phyloP scores from a whole-genome alignment of 106 monocot species.

The Dendrobium officinale region DNA sequence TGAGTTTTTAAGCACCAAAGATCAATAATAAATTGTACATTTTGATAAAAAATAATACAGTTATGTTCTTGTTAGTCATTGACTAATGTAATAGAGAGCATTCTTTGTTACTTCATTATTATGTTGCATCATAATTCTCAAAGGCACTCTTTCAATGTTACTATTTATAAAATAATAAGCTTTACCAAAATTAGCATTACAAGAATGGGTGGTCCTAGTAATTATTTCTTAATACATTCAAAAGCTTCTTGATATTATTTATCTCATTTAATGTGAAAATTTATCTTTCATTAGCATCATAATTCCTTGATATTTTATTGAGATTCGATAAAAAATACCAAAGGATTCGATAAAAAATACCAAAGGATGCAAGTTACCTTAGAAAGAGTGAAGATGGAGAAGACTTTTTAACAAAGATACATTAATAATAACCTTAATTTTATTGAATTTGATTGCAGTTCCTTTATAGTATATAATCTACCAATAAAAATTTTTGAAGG shows the following conservation, averaged over 20 bases:
- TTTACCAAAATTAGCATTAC: not conserved
- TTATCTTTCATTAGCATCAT: not conserved
- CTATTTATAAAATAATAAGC: not conserved
- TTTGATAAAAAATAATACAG: not conserved
- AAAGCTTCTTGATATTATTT: not conserved
- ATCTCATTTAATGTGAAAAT: not conserved
- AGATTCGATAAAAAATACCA: not conserved
- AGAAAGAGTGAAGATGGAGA: not conserved
- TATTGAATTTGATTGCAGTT: not conserved
- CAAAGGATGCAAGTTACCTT: not conserved
- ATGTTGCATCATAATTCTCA: not conserved
- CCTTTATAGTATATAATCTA: not conserved
- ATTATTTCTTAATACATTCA: not conserved
- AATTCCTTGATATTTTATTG: not conserved
- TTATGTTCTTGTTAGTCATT: not conserved
- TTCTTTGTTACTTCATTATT: not conserved
- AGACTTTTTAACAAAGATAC: not conserved
- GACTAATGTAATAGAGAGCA: not conserved
- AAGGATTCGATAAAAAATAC: not conserved
- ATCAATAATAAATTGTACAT: not conserved
- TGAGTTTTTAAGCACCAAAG: not conserved
- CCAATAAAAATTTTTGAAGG: not conserved
- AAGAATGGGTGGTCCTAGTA: not conserved
- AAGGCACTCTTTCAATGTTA: not conserved
- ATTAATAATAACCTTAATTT: not conserved